Evolutionary conservation across 2,329 filamentous ascomycete genomes (phyloP).

Genomic region (Penicillium sumatraense): DNA sequence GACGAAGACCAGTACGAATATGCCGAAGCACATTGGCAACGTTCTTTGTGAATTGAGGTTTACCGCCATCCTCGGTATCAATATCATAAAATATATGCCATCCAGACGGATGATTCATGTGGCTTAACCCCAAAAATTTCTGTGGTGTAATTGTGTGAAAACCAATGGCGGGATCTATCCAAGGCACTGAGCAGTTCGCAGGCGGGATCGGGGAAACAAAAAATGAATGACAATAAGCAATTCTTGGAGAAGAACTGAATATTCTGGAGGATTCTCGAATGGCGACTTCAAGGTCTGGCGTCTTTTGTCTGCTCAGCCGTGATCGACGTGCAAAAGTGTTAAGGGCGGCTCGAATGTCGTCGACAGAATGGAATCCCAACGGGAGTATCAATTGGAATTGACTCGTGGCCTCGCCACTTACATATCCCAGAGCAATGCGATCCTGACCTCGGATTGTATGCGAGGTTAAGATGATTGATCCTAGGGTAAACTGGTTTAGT

Average conservation of each 20-base stretch:
- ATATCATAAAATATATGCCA: slow-evolving; percentile 36
- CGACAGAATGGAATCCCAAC: slow-evolving; percentile 28
- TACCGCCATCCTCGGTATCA: slow-evolving; percentile 7
- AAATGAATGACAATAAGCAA: slow-evolving; percentile 39
- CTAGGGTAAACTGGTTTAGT: slow-evolving; percentile 27
- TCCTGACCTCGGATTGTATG: slow-evolving; percentile 28
- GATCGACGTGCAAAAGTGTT: slow-evolving; percentile 24
- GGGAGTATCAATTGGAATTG: slow-evolving; percentile 32
- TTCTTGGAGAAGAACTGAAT: slow-evolving; percentile 26
- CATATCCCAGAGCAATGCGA: slow-evolving; percentile 30
- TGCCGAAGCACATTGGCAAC: slow-evolving; percentile 30
- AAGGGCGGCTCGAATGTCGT: slow-evolving; percentile 23
- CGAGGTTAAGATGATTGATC: slow-evolving; percentile 29
- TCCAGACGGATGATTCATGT: slow-evolving; percentile 19
- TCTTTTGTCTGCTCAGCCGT: slow-evolving; percentile 8
- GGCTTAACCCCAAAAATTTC: slow-evolving; percentile 22
- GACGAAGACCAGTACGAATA: slow-evolving; percentile 33
- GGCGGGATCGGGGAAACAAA: slow-evolving; percentile 32
- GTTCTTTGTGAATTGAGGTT: slow-evolving; percentile 23
- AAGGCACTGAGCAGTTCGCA: slow-evolving; percentile 24
- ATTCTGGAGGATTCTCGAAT: slow-evolving; percentile 30
- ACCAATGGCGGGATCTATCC: slow-evolving; percentile 30
- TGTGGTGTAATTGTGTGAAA: slow-evolving; percentile 41
- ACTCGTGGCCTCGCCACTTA: slow-evolving; percentile 22
- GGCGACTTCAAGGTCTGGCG: slow-evolving; percentile 19